Evolutionary conservation across 1,284 basidiomycete genomes (phyloP), one percentile per base, ranked within the genome.

Genomic region (Tilletia setariae): DNA sequence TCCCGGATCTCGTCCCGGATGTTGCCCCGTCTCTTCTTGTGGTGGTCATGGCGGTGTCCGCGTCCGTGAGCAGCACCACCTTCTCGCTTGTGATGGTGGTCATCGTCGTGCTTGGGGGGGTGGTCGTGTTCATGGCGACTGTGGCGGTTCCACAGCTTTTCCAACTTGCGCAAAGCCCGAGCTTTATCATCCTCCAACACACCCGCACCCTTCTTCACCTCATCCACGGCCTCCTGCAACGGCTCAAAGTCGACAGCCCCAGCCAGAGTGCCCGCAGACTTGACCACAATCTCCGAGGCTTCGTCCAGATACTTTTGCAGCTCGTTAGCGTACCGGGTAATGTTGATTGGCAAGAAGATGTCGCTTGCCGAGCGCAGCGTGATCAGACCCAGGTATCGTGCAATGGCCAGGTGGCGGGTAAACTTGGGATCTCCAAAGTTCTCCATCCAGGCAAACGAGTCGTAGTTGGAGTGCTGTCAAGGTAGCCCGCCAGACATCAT

Each of bases 351-450:
- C 3, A 87, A 72, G 44, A 87, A 76, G 51, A 90, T 84, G 6
- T 87, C 85, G 68, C 90, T 88, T 0, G 86, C 85, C 8, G 91
- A 73, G 19, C 90, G 86, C 25, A 93, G 84, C 3, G 87, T 85
- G 23, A 80, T 73, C n/a, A 84, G 66, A 8, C 83, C 84, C 2
- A 83, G 66, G 1, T 81, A 32, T 72, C 90, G 88, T 19, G 90
- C 87, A 42, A 89, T 84, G 25, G 89, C 89, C 65, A 88, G 86
- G 83, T 92, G 90, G 66, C 88, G 87, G 74, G 87, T 83, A 84
- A 91, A 93, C 3, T 87, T 88, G 19, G 89, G 89, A 81, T 94
- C 92, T 43, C 86, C 90, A 76, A 88, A 93, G 32, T 85, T 83
- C 75, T 90, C 88, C 82, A 91, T 89, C 89, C 89, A 94, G 64